These are phyloP conservation scores for Annulohypoxylon moriforme DNA, from an alignment of 495 filamentous ascomycete species.

Conservation along the genomic window DNA sequence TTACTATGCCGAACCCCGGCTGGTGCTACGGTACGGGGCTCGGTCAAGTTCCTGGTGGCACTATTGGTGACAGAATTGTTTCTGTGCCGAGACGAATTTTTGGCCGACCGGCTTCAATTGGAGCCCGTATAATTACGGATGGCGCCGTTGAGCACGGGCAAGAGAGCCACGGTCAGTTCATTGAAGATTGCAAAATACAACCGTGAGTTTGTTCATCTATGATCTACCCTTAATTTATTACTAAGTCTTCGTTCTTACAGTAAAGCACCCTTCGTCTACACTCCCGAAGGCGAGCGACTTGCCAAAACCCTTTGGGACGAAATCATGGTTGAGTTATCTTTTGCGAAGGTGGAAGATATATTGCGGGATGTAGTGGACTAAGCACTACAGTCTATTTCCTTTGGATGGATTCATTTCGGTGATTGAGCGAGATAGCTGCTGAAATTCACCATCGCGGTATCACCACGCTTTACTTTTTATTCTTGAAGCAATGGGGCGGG, in stretches of 20 bases:
- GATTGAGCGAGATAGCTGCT: too few species aligned
- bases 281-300: background rate
- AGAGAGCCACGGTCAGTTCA: background rate
- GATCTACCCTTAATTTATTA: background rate
- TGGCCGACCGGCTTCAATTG: background rate
- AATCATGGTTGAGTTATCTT: background rate
- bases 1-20: background rate
- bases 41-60: background rate
- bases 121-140: background rate
- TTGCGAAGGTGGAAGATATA: background rate
- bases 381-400: background rate
- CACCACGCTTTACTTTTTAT: background rate
- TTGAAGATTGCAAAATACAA: background rate
- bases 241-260: background rate
- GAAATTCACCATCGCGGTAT: too few species aligned
- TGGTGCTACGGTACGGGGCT: background rate
- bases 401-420: too few species aligned
- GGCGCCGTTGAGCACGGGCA: background rate
- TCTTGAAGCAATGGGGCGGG: too few species aligned
- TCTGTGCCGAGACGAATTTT: background rate
- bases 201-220: background rate
- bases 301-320: background rate
- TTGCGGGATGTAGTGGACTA: background rate
- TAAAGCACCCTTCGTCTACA: background rate
- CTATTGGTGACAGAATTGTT: background rate